These are phyloP conservation scores for Aureobasidium sp. DNA, from an alignment of 2,329 filamentous ascomycete genomes.

Conservation along the genomic window DNA sequence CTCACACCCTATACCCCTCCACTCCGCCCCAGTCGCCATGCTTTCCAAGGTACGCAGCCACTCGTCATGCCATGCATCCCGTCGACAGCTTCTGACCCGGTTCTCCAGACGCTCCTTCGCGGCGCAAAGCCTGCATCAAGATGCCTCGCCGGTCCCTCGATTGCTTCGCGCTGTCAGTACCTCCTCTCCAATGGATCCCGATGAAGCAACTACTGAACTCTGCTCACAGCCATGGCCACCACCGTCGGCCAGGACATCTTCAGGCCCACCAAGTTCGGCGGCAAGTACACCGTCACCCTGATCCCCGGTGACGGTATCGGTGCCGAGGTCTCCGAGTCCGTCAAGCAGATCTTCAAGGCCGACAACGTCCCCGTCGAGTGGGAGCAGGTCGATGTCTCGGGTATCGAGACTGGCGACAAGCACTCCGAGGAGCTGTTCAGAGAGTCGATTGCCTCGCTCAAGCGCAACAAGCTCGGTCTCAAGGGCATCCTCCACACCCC, in stretches of 20 bases:
- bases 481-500: constrained; percentile 96
- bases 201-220: constrained; percentile 18
- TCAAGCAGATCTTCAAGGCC: constrained; percentile 99
- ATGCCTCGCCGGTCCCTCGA: constrained; percentile 43
- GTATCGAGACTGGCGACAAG: constrained; percentile 76
- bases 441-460: constrained; percentile 88
- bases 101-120: constrained; percentile 49
- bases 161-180: constrained; percentile 49
- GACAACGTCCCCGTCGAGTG: constrained; percentile 98
- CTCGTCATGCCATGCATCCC: constrained; percentile 26
- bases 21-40: constrained; percentile 29
- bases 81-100: constrained; percentile 16
- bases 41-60: constrained; percentile 33
- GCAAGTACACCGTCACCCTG: constrained; percentile 98
- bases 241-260: constrained; percentile 86
- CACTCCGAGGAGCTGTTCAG: constrained; percentile 92
- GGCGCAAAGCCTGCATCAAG: constrained; percentile 42
- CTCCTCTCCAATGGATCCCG: background rate
- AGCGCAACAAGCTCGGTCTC: constrained; percentile 96
- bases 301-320: constrained; percentile 97
- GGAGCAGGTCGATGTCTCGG: constrained; percentile 96
- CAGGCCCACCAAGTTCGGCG: constrained; percentile 97
- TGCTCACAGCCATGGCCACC: constrained; percentile 52
- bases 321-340: constrained; percentile 93
- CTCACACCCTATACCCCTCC: constrained; percentile 11